Conservation (phyloP, 169 alveolate genomes). For the Plasmodium falciparum region DNA sequence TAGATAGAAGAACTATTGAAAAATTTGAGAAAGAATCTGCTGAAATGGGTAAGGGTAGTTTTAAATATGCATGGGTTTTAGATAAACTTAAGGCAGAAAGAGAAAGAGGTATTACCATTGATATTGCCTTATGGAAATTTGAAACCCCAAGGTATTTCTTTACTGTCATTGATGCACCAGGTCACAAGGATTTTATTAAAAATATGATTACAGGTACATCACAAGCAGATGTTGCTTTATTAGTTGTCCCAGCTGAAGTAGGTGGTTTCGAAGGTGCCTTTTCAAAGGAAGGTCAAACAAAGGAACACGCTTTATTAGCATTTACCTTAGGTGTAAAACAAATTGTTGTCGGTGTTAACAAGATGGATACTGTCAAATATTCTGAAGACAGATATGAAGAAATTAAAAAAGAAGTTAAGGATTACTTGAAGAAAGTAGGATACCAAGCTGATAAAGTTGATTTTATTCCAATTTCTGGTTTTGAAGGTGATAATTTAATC, state of each 20-base stretch:
- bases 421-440: constrained; percentile 97
- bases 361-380: constrained; percentile 98
- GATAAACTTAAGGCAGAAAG: constrained; percentile 99
- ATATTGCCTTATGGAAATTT: constrained; percentile 97
- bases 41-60: constrained; percentile 95
- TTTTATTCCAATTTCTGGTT: constrained; percentile 98
- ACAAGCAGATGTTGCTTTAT: constrained; percentile 98
- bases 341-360: constrained; percentile 98
- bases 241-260: constrained; percentile 97
- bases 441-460: constrained; percentile 97
- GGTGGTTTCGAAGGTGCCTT: constrained; percentile 99
- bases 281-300: constrained; percentile 97
- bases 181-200: constrained; percentile 99
- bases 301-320: constrained; percentile 99
- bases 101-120: constrained; percentile 99
- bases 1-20: constrained; percentile 96
- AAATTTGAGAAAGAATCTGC: constrained; percentile 96
- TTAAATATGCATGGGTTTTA: constrained; percentile 98
- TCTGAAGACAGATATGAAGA: constrained; percentile 97
- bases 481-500: constrained; percentile 97
- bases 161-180: constrained; percentile 99
- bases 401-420: constrained; percentile 96
- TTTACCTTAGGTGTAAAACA: constrained; percentile 99
- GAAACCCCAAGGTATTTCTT: constrained; percentile 96
- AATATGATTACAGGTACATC: constrained; percentile 99